Evolutionary conservation across 2,329 filamentous ascomycete genomes (phyloP), one percentile per base, ranked within the genome.

Genomic region (Chrysosporium queenslandicum): DNA sequence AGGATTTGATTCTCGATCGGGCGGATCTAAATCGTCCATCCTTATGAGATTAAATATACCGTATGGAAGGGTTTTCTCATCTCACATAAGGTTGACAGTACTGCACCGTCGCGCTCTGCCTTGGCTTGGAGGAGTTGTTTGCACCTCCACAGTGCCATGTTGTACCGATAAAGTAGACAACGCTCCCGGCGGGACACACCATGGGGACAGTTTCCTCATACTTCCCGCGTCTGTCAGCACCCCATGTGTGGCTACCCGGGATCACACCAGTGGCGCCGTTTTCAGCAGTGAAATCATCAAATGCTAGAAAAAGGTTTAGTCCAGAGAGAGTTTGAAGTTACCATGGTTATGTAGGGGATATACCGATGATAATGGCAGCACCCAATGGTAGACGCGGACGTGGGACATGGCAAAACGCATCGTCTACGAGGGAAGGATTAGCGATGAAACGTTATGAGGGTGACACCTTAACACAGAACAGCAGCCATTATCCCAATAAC

Each of bases 141-240:
- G 59, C 56, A n/a, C 69, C 68, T 6, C 68, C 69, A 20, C 66
- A 65, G 53, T 71, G 69, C 66, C 66, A 70, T 5, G 68, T 57
- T 8, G 65, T 70, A 16, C 63, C 63, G 12, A 68, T 51, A 49
- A 67, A 66, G 45, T 63, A 70, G 21, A 70, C 58, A 2, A 66
- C 63, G 54, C 67, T 69, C 21, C 68, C 68, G 9, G 63, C 60
- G 8, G 66, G 59, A 57, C 68, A 68, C n/a, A 65, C 55, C 37
- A 64, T 65, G 0, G 68, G 64, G 1, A 63, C 53, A 3, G 65
- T 60, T 34, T 69, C 62, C 29, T 64, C 60, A 12, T 59, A 60
- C 21, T 43, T 57, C 0, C 56, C 60, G 14, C 50, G 27, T 12
- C 61, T 53, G 30, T 62, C 60, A 14, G 59, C 53, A 25, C 61